Evolutionary conservation across 306 rosid genomes (phyloP), one percentile per base, ranked within the genome.

Genomic region (Corylus avellana): DNA sequence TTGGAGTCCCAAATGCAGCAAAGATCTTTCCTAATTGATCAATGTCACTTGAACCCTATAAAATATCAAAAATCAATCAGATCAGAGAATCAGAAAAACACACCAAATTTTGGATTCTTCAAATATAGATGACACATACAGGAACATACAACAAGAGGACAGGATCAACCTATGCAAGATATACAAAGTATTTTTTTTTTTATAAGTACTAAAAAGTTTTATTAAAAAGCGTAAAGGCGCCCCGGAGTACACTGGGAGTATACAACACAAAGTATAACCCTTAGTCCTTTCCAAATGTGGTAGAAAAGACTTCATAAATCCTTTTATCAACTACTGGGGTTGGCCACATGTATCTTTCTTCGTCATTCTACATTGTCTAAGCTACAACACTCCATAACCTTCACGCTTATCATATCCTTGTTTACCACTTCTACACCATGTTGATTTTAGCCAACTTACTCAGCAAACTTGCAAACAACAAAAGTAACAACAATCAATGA

Each of bases 1-100:
- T 83, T 63, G 99, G 98, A 74, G 99, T 93, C 78, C 99, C 98
- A 86, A 93, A 91, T 64, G 98, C 97, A 18, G 94, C 93, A 73
- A 95, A 95, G 77, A 91, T 90, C 85, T 95, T 95, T 78, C 99
- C 98, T 78, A 95, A 85, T 81, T 95, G 99, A 84, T 95, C 99
- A 68, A 95, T 95, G 79, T 95, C 99, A 82, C 96, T 95, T 70
- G 95, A 84, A 77, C 98, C 98, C 98, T 95, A 76, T 42, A 75
- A 39, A 66, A 82, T 56, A 66, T n/a, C 44, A 37, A 20, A 55
- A 78, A 71, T 67, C 10, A 75, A 70, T 54, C 22, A 59, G 71
- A 16, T 69, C 32, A 79, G 72, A 85, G 77, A 69, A 48, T 69
- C 69, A 68, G 79, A 53, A 75, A 42, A 59, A 51, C 70, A 66